These are phyloP conservation scores for Yamadazyma conglobata DNA, from an alignment of 1,139 yeast genomes.

Conservation along the genomic window DNA sequence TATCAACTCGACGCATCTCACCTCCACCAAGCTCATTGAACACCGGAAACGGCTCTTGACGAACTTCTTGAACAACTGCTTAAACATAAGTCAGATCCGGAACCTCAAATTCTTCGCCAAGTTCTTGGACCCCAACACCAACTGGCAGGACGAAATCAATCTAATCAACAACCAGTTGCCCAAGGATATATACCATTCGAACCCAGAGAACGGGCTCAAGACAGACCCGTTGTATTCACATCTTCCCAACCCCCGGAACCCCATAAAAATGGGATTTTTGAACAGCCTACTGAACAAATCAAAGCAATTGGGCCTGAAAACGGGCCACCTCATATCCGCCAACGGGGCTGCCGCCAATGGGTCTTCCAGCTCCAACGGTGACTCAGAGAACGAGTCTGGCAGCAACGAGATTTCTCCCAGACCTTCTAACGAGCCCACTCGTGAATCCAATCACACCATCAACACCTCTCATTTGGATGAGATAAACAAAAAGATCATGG, in stretches of 20 bases:
- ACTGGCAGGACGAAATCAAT: conserved; percentile 60
- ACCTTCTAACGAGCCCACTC: conserved; percentile 11
- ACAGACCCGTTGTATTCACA: conserved; percentile 58
- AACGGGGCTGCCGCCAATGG: conserved; percentile 1
- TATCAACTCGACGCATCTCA: conserved; percentile 43
- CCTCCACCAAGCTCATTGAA: conserved; percentile 42
- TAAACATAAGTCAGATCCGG: conserved; percentile 52
- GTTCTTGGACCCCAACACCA: conserved; percentile 80
- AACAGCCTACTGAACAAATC: conserved; percentile 26
- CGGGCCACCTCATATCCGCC: conserved; percentile 21
- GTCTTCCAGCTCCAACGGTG: conserved; percentile 4
- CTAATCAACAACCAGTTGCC: conserved; percentile 41
- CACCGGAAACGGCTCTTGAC: conserved; percentile 75
- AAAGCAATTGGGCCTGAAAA: conserved; percentile 26
- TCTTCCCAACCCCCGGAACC: conserved; percentile 54
- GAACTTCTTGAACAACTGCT: conserved; percentile 75
- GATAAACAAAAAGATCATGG: conserved; percentile 61
- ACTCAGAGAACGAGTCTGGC: conserved; percentile 6
- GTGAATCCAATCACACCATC: conserved; percentile 11
- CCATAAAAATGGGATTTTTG: conserved; percentile 35
- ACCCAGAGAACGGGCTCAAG: conserved; percentile 53
- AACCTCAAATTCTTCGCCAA: conserved; percentile 64
- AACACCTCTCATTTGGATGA: conserved; percentile 55
- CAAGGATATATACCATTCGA: conserved; percentile 44
- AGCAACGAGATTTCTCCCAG: conserved; percentile 11